These are phyloP conservation scores for Schwanniomyces occidentalis DNA, from an alignment of 805 yeast genomes.

Conservation along the genomic window DNA sequence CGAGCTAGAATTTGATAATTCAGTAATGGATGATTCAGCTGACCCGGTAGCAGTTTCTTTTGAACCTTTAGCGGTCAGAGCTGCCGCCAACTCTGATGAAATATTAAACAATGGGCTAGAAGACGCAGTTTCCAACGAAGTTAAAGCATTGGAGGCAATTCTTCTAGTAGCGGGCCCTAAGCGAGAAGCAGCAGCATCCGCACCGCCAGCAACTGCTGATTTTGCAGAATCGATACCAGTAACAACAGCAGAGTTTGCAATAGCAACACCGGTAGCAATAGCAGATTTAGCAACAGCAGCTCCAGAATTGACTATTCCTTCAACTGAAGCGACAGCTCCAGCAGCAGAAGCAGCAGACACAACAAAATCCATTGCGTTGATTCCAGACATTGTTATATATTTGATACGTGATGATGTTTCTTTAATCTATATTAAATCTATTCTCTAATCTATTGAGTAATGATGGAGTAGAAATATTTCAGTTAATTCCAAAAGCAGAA, in stretches of 20 bases:
- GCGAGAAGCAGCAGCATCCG: conserved; percentile 9
- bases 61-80: conserved; percentile 4
- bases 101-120: conserved; percentile 4
- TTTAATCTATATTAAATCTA: not conserved
- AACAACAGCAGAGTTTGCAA: too few species aligned
- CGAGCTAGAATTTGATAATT: not conserved
- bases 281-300: conserved; percentile 8
- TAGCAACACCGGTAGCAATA: not conserved
- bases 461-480: too few species aligned
- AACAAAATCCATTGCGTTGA: conserved; percentile 7
- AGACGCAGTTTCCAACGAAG: too few species aligned
- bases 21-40: not conserved
- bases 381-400: conserved; percentile 2
- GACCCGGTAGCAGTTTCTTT: not conserved
- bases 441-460: too few species aligned
- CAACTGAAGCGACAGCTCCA: conserved; percentile 1
- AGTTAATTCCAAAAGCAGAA: too few species aligned
- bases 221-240: not conserved
- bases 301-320: not conserved
- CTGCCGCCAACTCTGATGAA: conserved; percentile 5
- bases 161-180: conserved; percentile 7
- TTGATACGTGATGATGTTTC: not conserved
- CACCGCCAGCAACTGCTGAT: conserved; percentile 7
- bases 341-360: conserved; percentile 9
- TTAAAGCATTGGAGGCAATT: too few species aligned